Evolutionary conservation across 2,329 filamentous ascomycete species (phyloP), one percentile per base, ranked within the genome.

Genomic region (Aspergillus sp.): DNA sequence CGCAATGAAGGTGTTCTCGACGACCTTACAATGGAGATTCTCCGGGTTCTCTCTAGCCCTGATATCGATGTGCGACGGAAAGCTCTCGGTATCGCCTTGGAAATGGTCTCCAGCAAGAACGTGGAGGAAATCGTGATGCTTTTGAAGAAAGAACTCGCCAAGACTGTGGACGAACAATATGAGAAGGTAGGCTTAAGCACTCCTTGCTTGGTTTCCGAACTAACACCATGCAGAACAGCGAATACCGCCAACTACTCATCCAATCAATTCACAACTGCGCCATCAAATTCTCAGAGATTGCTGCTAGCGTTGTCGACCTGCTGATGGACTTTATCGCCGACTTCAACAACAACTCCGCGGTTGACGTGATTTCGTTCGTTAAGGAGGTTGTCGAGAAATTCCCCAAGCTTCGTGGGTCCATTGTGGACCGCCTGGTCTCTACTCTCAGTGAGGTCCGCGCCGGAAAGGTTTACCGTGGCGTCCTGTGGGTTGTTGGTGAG

Each of bases 381-480:
- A 99, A 99, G 78, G 95, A 99, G 74, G 95, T 99, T 3, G 93
- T 98, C 6, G 95, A 99, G 78, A 96, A 96, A 71, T 99, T 98
- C 80, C 95, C 95, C 7, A 87, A 90, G 67, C 83, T 99, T 57
- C 88, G 95, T 60, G 86, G 88, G 34, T 89, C 90, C 1, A 98
- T 99, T 66, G 89, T 98, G 6, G 86, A 89, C 68, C 89, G 93
- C 60, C 81, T 99, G 15, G 93, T 98, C 6, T 89, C 90, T 13
- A 98, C 95, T 1, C 82, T 99, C 45, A 88, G 88, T 67, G 95
- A 99, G 75, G 95, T 99, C 24, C 88, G 95, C 59, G 93, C 95
- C 61, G 95, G 95, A 46, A 99, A 98, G 80, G 93, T 99, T 15
- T 99, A 98, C 75, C 87, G 95, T 57, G 95, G 95, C 48, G 95